Evolutionary conservation across 2,329 filamentous ascomycete species (phyloP), one percentile per base, ranked within the genome.

Genomic region (Pyrenochaeta sp.): DNA sequence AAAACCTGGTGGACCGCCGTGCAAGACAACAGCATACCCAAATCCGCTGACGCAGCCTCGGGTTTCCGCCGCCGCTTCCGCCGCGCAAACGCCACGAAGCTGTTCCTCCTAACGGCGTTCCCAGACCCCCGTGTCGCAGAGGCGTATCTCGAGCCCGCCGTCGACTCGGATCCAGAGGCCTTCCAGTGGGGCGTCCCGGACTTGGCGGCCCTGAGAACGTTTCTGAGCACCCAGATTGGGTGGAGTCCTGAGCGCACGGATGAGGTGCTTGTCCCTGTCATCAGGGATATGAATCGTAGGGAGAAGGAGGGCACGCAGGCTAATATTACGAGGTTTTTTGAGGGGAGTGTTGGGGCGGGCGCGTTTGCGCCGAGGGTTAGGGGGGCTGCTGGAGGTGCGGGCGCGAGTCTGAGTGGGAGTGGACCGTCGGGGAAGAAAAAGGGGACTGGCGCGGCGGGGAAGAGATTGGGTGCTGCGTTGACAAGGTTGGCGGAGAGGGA

Each of bases 151-250:
- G 72, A 88, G 3, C 94, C 94, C 0, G 89, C 95, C 55, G 93
- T 97, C 8, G 94, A 99, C 68, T 77, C 73, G 38, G 87, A 85
- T 55, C 80, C 87, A 0, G 87, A 94, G 58, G 74, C 79, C 1
- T 99, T 99, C 65, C 89, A 94, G 68, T 99, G 95, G 94, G 94
- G 94, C 20, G 89, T 96, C 0, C 94, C 94, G 0, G 93, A 99
- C 65, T 79, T 99, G 0, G 89, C 94, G 48, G 89, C 90, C 0
- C 75, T 99, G 50, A 78, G 95, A 6, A 78, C 81, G 18, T 99
- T 94, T 62, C 77, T 99, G 24, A 96, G 95, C 88, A 77, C 83
- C 1, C 96, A 93, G 2, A 90, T 99, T 57, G 94, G 94, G 0
- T 99, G 94, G 94, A 85, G 80, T 41, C 86, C 88, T 68, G 93